Conservation (phyloP, 2,329 filamentous ascomycete species). For the Aspergillus sp. region DNA sequence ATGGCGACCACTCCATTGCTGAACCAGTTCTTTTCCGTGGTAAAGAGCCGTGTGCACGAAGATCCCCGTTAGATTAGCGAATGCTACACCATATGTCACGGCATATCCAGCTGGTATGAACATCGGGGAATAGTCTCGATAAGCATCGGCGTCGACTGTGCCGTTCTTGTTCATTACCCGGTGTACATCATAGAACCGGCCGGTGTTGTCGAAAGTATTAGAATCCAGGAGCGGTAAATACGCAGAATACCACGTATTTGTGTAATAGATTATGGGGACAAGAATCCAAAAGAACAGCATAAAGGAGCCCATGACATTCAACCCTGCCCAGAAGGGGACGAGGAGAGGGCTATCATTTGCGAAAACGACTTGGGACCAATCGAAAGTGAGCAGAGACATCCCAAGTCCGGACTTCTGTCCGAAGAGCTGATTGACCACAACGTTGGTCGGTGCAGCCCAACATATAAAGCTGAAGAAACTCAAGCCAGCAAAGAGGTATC, state of each 20-base stretch:
- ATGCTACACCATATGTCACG: conserved; percentile 59
- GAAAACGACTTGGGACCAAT: conserved; percentile 72
- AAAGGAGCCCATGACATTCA: conserved; percentile 47
- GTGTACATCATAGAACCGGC: conserved; percentile 58
- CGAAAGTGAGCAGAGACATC: conserved; percentile 69
- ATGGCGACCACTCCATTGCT: conserved; percentile 33
- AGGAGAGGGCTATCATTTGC: conserved; percentile 68
- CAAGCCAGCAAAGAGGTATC: conserved; percentile 67
- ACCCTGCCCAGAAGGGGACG: conserved; percentile 55
- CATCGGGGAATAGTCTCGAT: conserved; percentile 64
- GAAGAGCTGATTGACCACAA: conserved; percentile 70
- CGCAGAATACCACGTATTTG: conserved; percentile 58
- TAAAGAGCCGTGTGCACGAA: conserved; percentile 40
- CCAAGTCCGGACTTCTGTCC: conserved; percentile 67
- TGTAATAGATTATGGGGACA: conserved; percentile 46
- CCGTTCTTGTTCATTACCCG: conserved; percentile 59
- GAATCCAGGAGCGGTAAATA: conserved; percentile 64
- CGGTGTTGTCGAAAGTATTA: conserved; percentile 65
- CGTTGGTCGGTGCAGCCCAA: conserved; percentile 68
- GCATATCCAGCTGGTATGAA: conserved; percentile 62
- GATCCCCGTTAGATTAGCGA: conserved; percentile 65
- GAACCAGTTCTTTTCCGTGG: conserved; percentile 38
- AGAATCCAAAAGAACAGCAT: conserved; percentile 46
- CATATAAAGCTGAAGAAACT: conserved; percentile 70
- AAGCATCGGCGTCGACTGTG: conserved; percentile 60